phyloP scores from a whole-genome alignment of 2,329 filamentous ascomycete species.

The Bipolaris cookei region DNA sequence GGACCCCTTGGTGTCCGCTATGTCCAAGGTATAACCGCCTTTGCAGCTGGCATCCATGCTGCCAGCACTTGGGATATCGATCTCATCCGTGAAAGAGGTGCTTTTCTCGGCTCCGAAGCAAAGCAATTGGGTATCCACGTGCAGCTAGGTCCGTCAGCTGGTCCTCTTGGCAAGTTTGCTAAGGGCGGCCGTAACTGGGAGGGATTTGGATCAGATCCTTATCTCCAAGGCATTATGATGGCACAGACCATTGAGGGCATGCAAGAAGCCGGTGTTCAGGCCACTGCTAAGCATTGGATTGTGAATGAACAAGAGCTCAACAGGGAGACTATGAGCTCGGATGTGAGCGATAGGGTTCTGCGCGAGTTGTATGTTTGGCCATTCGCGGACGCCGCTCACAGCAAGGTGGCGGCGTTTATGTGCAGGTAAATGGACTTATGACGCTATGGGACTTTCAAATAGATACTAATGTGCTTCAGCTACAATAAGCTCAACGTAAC shows the following conservation, averaged over 20 bases:
- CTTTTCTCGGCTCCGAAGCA: conserved; percentile 48
- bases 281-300: conserved; percentile 57
- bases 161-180: conserved; percentile 48
- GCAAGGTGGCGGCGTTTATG: conserved; percentile 64
- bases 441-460: background rate
- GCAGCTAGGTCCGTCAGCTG: conserved; percentile 53
- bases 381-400: conserved; percentile 73
- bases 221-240: conserved; percentile 54
- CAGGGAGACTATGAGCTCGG: conserved; percentile 56
- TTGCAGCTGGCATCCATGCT: conserved; percentile 49
- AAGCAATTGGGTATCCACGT: conserved; percentile 53
- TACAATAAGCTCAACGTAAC: conserved; percentile 56
- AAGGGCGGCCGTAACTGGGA: conserved; percentile 57
- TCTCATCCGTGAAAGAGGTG: conserved; percentile 45
- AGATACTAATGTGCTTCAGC: conserved; percentile 14
- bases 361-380: conserved; percentile 82
- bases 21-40: conserved; percentile 47
- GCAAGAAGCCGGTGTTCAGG: conserved; percentile 53
- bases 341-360: conserved; percentile 74
- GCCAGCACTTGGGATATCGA: conserved; percentile 49
- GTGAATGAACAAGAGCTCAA: conserved; percentile 72
- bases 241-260: conserved; percentile 54
- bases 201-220: conserved; percentile 58
- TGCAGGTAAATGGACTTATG: conserved; percentile 37
- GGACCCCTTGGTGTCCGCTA: conserved; percentile 51